These are phyloP conservation scores for Tetrahymena malaccensis DNA, from an alignment of 73 alveolate species.

Conservation along the genomic window DNA sequence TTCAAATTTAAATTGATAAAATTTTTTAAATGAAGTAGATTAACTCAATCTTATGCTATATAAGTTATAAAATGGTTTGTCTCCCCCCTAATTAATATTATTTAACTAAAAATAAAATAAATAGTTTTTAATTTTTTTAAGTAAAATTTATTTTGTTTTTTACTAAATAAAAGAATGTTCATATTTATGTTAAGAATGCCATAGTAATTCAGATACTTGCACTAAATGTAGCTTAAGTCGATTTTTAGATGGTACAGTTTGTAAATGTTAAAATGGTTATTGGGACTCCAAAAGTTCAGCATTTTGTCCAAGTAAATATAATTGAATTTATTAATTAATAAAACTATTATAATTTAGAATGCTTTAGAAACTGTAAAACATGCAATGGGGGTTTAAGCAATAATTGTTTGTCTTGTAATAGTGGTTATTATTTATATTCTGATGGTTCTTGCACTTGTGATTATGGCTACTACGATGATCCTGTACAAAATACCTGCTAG, in stretches of 20 bases:
- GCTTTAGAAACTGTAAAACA: not conserved
- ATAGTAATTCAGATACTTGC: not conserved
- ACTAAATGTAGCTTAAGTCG: not conserved
- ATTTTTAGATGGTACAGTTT: not conserved
- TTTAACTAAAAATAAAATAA: no score
- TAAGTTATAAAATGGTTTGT: no score
- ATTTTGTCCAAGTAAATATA: not conserved
- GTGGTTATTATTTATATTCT: not conserved
- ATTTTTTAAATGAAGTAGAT: no score
- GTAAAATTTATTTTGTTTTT: no score
- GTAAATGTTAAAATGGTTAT: not conserved
- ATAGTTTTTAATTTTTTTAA: no score
- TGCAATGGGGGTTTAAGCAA: not conserved
- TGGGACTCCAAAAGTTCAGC: not conserved
- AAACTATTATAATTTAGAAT: not conserved
- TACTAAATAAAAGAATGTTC: not conserved
- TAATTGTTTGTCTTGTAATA: not conserved
- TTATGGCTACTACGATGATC: not conserved
- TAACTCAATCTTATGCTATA: no score
- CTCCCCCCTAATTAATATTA: no score
- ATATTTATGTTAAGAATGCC: not conserved
- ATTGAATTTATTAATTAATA: not conserved
- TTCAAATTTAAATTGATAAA: no score
- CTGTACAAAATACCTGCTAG: not conserved
- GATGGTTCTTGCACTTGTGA: not conserved